phyloP scores from a whole-genome alignment of 2,329 filamentous ascomycete genomes.

The Westerdykella sp. region DNA sequence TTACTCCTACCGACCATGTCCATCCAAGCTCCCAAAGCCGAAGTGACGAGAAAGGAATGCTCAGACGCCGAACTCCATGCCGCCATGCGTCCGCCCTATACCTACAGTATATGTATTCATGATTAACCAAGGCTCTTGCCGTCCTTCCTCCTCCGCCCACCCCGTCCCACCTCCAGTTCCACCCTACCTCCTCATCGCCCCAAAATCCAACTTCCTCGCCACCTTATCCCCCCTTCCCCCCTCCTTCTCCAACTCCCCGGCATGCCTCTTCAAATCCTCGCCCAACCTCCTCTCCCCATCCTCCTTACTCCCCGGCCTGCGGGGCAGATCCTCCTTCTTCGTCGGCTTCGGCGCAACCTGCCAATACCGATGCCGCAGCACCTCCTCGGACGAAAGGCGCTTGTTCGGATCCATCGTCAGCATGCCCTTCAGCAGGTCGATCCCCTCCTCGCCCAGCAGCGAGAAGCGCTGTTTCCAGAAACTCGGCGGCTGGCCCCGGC shows the following conservation, averaged over 20 bases:
- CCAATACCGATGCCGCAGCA: slow-evolving; percentile 85
- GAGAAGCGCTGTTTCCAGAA: slow-evolving; percentile 74
- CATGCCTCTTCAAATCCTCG: slow-evolving; percentile 72
- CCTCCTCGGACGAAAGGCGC: slow-evolving; percentile 68
- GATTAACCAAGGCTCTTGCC: too few relatives aligned
- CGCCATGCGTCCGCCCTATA: too few relatives aligned
- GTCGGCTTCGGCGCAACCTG: slow-evolving; percentile 75
- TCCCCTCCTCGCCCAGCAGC: slow-evolving; percentile 72
- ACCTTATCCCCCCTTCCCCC: slow-evolving; percentile 59
- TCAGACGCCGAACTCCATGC: too few relatives aligned
- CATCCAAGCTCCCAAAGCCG: too few relatives aligned
- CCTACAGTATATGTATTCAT: too few relatives aligned
- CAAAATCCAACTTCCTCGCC: slow-evolving; percentile 59
- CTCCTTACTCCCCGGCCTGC: slow-evolving; percentile 51
- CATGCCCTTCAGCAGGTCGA: slow-evolving; percentile 82
- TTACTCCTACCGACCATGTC: too few relatives aligned
- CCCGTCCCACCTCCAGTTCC: background rate
- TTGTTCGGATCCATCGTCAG: slow-evolving; percentile 80
- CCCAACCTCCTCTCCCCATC: slow-evolving; percentile 61
- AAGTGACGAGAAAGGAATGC: too few relatives aligned
- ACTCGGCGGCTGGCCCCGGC: slow-evolving; percentile 59
- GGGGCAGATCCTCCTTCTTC: slow-evolving; percentile 74
- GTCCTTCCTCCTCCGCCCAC: too few relatives aligned
- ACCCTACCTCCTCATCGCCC: background rate
- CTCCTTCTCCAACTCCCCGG: slow-evolving; percentile 62